A percentile compares a stretch with the other conserved stretches of the same genome.
These are phyloP conservation scores for Durio zibethinus DNA, from an alignment of 345 rosid species.

Conservation along the genomic window DNA sequence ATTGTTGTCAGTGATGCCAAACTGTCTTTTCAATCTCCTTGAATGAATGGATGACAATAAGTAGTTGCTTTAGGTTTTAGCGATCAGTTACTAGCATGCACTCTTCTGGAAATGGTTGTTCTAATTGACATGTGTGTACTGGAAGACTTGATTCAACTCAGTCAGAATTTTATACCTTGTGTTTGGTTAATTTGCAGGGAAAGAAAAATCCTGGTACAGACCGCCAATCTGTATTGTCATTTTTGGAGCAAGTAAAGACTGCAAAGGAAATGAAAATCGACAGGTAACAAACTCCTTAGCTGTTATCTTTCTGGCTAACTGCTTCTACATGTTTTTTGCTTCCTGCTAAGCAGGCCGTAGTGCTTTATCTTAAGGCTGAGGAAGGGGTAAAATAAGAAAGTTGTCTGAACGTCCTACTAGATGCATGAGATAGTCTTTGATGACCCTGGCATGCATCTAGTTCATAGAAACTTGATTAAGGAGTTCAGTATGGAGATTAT, in stretches of 20 bases:
- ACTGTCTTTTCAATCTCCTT: neutral
- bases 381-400: neutral
- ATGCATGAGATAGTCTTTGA: neutral
- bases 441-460: neutral
- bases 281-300: slow-evolving; percentile 33
- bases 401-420: neutral
- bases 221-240: slow-evolving; percentile 36
- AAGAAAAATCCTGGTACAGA: slow-evolving; percentile 79
- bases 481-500: neutral
- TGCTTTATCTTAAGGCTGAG: neutral
- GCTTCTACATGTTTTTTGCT: neutral
- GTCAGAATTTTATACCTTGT: neutral
- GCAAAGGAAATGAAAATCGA: slow-evolving; percentile 73
- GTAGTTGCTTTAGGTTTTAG: neutral
- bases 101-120: neutral
- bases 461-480: neutral
- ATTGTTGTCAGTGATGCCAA: neutral
- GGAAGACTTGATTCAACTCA: neutral
- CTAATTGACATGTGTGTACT: neutral
- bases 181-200: slow-evolving; percentile 40
- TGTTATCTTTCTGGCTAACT: neutral
- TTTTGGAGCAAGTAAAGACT: slow-evolving; percentile 51
- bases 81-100: neutral
- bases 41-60: neutral
- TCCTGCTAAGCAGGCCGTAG: neutral